Percentiles rank a stretch among this genome's conserved stretches.
These are phyloP conservation scores for Lactarius sp. DNA, from an alignment of 768 basidiomycete species.

Conservation along the genomic window DNA sequence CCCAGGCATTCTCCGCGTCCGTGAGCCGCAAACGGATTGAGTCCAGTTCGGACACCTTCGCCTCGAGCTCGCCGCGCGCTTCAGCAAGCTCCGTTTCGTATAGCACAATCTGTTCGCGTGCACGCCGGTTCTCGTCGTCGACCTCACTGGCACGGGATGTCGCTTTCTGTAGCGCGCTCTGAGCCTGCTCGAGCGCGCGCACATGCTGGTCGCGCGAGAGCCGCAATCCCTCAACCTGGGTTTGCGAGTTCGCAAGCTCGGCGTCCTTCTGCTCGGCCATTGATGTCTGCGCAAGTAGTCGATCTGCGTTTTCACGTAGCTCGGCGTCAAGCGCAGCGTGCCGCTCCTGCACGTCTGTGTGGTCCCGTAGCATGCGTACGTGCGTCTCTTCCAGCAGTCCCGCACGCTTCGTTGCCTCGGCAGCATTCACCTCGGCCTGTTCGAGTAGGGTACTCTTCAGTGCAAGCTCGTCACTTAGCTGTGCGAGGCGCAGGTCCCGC, in stretches of 20 bases:
- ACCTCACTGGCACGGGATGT: constrained; percentile 75
- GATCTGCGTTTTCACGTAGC: constrained; percentile 72
- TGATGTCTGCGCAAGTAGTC: constrained; percentile 68
- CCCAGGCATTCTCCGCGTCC: constrained; percentile 87
- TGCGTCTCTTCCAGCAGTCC: constrained; percentile 69
- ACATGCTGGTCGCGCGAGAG: constrained; percentile 78
- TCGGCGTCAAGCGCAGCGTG: constrained; percentile 55
- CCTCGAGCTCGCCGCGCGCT: constrained; percentile 75
- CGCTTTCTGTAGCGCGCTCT: constrained; percentile 68
- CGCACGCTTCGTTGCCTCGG: constrained; percentile 70
- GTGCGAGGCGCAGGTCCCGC: constrained; percentile 66
- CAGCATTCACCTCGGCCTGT: constrained; percentile 73
- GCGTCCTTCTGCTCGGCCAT: constrained; percentile 73
- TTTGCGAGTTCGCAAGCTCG: constrained; percentile 59
- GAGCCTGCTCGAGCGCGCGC: constrained; percentile 81
- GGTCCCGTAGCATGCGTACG: constrained; percentile 55
- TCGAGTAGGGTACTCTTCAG: constrained; percentile 73
- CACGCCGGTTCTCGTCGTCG: constrained; percentile 64
- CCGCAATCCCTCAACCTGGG: constrained; percentile 67
- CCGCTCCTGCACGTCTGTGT: constrained; percentile 64
- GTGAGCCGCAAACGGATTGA: constrained; percentile 56
- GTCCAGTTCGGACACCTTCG: constrained; percentile 69
- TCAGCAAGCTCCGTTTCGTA: constrained; percentile 77
- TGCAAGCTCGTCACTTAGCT: constrained; percentile 67
- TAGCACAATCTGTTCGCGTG: constrained; percentile 60